Conservation (phyloP, 352 stramenopile genomes). For the Phytopythium montanum region DNA sequence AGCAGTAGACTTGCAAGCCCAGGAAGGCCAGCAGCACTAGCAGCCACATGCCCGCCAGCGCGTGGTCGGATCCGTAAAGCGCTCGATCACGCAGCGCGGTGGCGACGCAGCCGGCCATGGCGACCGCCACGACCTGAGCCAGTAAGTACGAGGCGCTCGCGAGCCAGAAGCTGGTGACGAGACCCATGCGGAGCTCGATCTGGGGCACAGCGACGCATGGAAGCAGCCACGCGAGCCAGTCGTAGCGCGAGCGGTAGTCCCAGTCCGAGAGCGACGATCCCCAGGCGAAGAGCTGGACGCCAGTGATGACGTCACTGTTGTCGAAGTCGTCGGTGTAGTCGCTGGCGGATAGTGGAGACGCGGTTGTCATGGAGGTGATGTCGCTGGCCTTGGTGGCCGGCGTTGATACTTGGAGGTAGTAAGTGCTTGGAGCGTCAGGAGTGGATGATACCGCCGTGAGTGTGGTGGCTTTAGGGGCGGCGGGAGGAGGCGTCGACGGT, state of each 20-base stretch:
- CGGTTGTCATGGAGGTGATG: not conserved
- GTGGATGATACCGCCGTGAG: not conserved
- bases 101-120: not conserved
- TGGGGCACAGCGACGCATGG: constrained; percentile 5
- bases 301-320: not conserved
- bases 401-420: constrained; percentile 3
- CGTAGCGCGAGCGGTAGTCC: constrained; percentile 6
- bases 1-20: not conserved
- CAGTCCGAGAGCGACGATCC: constrained; percentile 1
- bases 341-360: not conserved
- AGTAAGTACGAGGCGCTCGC: constrained; percentile 1
- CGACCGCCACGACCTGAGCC: not conserved
- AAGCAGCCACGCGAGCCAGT: constrained; percentile 6
- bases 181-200: constrained; percentile 5
- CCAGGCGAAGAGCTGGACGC: constrained; percentile 5
- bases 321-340: not conserved
- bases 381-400: not conserved
- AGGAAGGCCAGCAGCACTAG: not conserved
- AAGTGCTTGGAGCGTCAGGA: not conserved
- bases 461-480: not conserved
- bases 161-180: not conserved
- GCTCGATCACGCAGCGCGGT: not conserved
- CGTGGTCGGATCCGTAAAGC: not conserved
- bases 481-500: not conserved
- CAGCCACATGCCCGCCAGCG: constrained; percentile 1